A percentile compares a stretch with the other conserved stretches of the same genome.
Evolutionary conservation across 352 stramenopile genomes (phyloP).

Genomic region (Globisporangium emineosum): DNA sequence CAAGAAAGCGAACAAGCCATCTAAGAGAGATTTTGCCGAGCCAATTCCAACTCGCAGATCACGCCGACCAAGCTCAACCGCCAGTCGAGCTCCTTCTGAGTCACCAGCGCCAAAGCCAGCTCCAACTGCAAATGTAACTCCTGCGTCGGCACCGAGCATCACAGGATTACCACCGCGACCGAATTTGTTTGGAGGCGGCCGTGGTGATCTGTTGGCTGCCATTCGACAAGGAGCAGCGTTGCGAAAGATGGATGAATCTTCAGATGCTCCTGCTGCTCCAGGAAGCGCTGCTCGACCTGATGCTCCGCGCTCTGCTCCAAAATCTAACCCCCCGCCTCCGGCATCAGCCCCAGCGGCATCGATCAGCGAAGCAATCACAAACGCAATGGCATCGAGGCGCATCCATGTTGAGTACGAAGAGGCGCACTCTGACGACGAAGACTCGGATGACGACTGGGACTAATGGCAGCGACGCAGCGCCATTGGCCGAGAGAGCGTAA

Average conservation of each 20-base stretch:
- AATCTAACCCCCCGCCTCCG: conserved; percentile 21
- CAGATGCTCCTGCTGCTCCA: conserved; percentile 1
- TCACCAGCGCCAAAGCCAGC: conserved; percentile 3
- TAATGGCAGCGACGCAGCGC: conserved; percentile 17
- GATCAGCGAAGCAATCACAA: conserved; percentile 79
- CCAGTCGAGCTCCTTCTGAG: conserved; percentile 11
- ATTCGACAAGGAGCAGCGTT: conserved; percentile 70
- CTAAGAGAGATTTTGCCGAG: conserved; percentile 22
- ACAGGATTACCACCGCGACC: conserved; percentile 52
- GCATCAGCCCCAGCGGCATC: conserved; percentile 42
- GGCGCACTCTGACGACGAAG: conserved; percentile 44
- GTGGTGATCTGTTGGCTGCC: conserved; percentile 71
- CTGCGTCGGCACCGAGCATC: conserved; percentile 17
- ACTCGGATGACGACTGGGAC: conserved; percentile 83
- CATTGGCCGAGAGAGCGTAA: neutral
- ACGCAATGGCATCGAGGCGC: conserved; percentile 74
- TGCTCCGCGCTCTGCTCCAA: conserved; percentile 18
- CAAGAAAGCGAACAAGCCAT: conserved; percentile 24
- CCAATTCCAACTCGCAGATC: conserved; percentile 18
- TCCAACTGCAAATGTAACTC: conserved; percentile 11
- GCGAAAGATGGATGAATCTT: conserved; percentile 30
- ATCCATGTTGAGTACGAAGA: conserved; percentile 84
- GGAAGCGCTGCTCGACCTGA: neutral
- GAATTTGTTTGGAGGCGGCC: conserved; percentile 63
- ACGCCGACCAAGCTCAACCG: conserved; percentile 17